Conservation (phyloP, 2,329 filamentous ascomycete genomes). For the Aspergillus awamori region DNA sequence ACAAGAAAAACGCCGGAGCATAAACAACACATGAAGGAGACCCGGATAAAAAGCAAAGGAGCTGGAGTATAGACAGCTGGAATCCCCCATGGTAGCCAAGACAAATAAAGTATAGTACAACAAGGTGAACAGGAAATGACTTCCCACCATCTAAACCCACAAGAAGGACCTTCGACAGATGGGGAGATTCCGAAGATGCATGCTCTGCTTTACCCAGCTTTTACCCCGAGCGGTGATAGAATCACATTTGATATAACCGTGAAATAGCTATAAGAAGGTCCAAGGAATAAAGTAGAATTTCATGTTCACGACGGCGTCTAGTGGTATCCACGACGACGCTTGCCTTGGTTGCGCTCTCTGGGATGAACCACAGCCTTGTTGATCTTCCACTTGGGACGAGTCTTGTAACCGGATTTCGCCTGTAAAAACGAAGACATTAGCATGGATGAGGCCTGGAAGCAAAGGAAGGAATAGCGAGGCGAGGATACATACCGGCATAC, state of each 20-base stretch:
- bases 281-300: conserved; percentile 12
- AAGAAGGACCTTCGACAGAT: background rate
- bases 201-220: background rate
- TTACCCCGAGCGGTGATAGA: background rate
- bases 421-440: conserved; percentile 28
- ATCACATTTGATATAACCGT: conserved; percentile 7
- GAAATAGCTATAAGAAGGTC: conserved; percentile 3
- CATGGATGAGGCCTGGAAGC: conserved; percentile 14
- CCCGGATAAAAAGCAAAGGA: conserved; percentile 13
- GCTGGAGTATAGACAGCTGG: conserved; percentile 6
- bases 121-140: conserved; percentile 3
- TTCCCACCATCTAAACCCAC: background rate
- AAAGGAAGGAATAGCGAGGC: conserved; percentile 4
- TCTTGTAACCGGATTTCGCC: conserved; percentile 75
- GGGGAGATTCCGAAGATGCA: background rate
- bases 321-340: conserved; percentile 71
- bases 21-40: conserved; percentile 11
- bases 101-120: conserved; percentile 8
- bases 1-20: conserved; percentile 26
- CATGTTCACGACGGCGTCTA: conserved; percentile 21
- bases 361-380: conserved; percentile 90
- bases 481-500: conserved; percentile 73
- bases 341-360: conserved; percentile 85
- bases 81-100: conserved; percentile 8
- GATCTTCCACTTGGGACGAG: conserved; percentile 80